Conservation (phyloP, 495 filamentous ascomycete species). For the Aspergillus haitiensis region DNA sequence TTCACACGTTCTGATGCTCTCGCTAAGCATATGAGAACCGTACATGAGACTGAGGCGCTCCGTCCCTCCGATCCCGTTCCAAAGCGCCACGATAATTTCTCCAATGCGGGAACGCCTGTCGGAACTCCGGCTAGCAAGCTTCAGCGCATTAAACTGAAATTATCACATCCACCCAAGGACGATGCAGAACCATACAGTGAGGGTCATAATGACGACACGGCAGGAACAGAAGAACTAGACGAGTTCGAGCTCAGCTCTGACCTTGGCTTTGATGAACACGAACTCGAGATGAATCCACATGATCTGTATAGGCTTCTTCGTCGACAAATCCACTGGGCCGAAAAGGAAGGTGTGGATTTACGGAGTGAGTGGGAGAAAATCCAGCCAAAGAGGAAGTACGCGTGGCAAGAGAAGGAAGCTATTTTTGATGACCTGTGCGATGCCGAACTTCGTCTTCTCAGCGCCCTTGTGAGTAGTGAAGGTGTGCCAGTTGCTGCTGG, state of each 20-base stretch:
- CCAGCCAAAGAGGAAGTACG: slow-evolving; percentile 66
- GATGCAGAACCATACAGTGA: slow-evolving; percentile 56
- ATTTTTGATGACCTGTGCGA: slow-evolving; percentile 61
- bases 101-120: slow-evolving; percentile 28
- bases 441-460: slow-evolving; percentile 50
- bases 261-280: slow-evolving; percentile 64
- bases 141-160: slow-evolving; percentile 68
- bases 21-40: slow-evolving; percentile 97
- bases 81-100: slow-evolving; percentile 62
- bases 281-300: slow-evolving; percentile 65
- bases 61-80: slow-evolving; percentile 85
- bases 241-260: slow-evolving; percentile 44
- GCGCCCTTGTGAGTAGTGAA: slow-evolving; percentile 34
- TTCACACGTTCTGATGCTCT: slow-evolving; percentile 97
- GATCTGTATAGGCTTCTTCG: slow-evolving; percentile 73
- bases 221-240: slow-evolving; percentile 51
- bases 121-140: slow-evolving; percentile 56
- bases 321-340: slow-evolving; percentile 77
- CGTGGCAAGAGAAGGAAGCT: slow-evolving; percentile 84
- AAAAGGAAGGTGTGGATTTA: slow-evolving; percentile 65
- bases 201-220: slow-evolving; percentile 48
- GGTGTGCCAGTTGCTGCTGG: slow-evolving; percentile 7
- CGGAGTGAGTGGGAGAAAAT: slow-evolving; percentile 61
- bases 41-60: slow-evolving; percentile 93
- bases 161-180: slow-evolving; percentile 51